phyloP scores from a whole-genome alignment of 1,139 yeast species.

The Yamadazyma kanchanaburiensis region DNA sequence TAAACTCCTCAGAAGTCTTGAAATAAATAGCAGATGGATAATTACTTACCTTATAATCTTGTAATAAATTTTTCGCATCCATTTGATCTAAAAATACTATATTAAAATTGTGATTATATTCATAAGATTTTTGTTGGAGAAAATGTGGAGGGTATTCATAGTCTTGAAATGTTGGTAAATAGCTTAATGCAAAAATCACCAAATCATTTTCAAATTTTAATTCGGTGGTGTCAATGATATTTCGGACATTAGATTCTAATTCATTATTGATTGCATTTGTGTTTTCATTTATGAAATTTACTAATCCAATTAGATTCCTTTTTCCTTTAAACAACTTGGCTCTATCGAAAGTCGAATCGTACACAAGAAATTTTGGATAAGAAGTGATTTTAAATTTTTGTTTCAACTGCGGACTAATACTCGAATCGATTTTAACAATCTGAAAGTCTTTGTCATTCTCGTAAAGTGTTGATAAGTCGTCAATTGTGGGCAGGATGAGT shows the following conservation, averaged over 20 bases:
- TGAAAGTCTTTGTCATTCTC: conserved; percentile 25
- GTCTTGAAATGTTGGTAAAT: conserved; percentile 28
- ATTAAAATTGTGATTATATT: conserved; percentile 18
- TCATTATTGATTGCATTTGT: conserved; percentile 14
- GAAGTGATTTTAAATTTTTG: conserved; percentile 21
- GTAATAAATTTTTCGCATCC: conserved; percentile 17
- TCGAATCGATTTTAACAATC: conserved; percentile 28
- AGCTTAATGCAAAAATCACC: conserved; percentile 25
- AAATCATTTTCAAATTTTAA: conserved; percentile 13
- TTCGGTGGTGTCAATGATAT: conserved; percentile 4
- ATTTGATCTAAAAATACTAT: conserved; percentile 24
- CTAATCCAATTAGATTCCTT: conserved; percentile 23
- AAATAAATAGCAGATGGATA: conserved; percentile 34
- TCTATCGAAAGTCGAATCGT: conserved; percentile 25
- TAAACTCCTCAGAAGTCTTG: conserved; percentile 18
- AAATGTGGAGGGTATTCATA: conserved; percentile 33
- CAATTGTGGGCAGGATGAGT: conserved; percentile 33
- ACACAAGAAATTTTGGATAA: conserved; percentile 34
- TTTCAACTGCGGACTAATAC: conserved; percentile 19
- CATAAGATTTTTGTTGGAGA: conserved; percentile 25
- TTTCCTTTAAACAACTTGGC: conserved; percentile 19
- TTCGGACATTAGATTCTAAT: conserved; percentile 11
- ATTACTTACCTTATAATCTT: conserved; percentile 25
- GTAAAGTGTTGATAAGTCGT: conserved; percentile 26
- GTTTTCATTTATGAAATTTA: conserved; percentile 20